phyloP scores from a whole-genome alignment of 2,329 filamentous ascomycete genomes.

The Byssochlamys sp. region DNA sequence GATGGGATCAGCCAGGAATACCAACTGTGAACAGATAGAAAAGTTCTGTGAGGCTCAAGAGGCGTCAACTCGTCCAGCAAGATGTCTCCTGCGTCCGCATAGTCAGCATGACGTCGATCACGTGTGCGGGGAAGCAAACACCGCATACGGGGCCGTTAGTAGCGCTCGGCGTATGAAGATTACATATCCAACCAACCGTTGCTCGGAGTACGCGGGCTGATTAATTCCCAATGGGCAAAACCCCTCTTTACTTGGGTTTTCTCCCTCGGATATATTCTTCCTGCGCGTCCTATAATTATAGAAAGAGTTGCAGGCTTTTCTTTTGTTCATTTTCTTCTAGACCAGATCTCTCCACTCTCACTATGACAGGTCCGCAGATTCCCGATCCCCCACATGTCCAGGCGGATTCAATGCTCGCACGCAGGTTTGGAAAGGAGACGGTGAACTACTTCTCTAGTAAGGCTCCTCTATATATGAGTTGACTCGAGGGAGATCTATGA shows the following conservation, averaged over 20 bases:
- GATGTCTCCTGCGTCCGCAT: background rate
- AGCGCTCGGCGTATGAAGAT: background rate
- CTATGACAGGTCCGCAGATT: constrained; percentile 25
- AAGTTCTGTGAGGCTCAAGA: background rate
- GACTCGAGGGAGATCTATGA: no score
- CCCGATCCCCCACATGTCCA: constrained; percentile 50
- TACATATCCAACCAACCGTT: background rate
- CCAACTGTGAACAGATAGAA: background rate
- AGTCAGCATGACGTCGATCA: constrained; percentile 13
- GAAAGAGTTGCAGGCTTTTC: background rate
- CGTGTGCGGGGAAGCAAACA: constrained; percentile 19
- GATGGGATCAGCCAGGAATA: no score
- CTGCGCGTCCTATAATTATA: background rate
- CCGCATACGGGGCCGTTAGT: background rate
- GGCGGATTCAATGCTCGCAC: constrained; percentile 46
- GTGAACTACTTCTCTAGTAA: constrained; percentile 44
- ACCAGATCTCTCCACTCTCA: background rate
- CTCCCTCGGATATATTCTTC: background rate
- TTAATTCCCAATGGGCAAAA: background rate
- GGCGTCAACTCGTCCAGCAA: background rate
- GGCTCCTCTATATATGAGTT: background rate
- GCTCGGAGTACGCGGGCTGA: background rate
- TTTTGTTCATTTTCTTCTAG: background rate
- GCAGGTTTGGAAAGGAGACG: constrained; percentile 42
- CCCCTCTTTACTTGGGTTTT: background rate